Percentiles rank a stretch among this genome's conserved stretches.
Evolutionary conservation across 202 grass and related monocot species (phyloP).

Genomic region (Sporobolus alterniflorus): DNA sequence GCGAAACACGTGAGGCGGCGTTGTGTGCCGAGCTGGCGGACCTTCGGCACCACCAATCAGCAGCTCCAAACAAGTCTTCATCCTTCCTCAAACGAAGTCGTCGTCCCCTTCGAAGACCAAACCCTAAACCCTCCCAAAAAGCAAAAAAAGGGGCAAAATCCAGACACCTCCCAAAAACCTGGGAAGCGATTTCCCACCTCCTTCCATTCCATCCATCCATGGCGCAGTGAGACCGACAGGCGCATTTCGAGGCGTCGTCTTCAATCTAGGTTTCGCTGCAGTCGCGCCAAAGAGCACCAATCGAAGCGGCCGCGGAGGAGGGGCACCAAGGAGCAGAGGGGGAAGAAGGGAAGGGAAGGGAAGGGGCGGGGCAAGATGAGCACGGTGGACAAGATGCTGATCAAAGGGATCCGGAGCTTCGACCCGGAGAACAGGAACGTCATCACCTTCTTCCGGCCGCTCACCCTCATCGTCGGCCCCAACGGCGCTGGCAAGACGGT

Average conservation of each 20-base stretch:
- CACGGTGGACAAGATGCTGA: constrained; percentile 99
- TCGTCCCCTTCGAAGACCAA: neutral
- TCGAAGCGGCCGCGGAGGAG: neutral
- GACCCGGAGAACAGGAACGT: constrained; percentile 99
- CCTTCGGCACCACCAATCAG: too few relatives aligned
- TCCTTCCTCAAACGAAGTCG: too few relatives aligned
- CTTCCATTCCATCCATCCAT: constrained; percentile 10
- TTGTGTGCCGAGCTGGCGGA: too few relatives aligned
- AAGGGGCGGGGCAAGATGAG: constrained; percentile 72
- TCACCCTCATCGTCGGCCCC: constrained; percentile 96
- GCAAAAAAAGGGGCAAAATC: neutral
- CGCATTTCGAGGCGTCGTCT: neutral
- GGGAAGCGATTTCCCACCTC: neutral
- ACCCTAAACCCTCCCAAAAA: constrained; percentile 15
- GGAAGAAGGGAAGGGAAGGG: neutral
- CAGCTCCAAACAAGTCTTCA: too few relatives aligned
- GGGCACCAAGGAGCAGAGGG: neutral
- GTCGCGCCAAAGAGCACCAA: neutral
- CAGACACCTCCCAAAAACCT: constrained; percentile 9
- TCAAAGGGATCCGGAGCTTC: constrained; percentile 98
- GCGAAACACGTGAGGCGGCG: too few relatives aligned
- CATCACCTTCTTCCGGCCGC: constrained; percentile 97
- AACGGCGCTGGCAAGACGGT: constrained; percentile 98
- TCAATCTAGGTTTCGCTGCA: neutral
- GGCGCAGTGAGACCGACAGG: constrained; percentile 5